Conservation (phyloP, 345 rosid genomes). For the Moringa oleifera region DNA sequence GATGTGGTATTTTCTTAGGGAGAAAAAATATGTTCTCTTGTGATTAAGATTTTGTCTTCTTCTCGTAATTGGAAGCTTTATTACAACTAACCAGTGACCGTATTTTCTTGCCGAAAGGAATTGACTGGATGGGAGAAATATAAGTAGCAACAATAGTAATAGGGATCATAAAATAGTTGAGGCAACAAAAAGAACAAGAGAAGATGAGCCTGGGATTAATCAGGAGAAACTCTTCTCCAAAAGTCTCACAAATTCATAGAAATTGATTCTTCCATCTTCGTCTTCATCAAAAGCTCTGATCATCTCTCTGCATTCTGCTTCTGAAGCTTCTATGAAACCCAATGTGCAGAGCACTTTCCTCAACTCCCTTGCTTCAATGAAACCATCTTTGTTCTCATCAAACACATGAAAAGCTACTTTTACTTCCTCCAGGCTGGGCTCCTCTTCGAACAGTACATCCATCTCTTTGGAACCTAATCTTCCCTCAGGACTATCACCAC, state of each 20-base stretch:
- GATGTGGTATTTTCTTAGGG: too few relatives aligned
- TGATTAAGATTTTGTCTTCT: too few relatives aligned
- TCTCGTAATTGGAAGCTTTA: too few relatives aligned
- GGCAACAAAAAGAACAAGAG: too few relatives aligned
- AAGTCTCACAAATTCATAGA: conserved; percentile 44
- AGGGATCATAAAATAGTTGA: too few relatives aligned
- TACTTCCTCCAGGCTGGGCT: conserved; percentile 33
- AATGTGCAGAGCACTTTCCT: conserved; percentile 30
- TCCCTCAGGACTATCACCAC: not conserved
- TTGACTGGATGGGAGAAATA: too few relatives aligned
- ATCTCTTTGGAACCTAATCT: conserved; percentile 25
- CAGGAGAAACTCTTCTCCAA: conserved; percentile 36
- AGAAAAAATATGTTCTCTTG: too few relatives aligned
- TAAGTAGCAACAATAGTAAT: too few relatives aligned
- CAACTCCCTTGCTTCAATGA: conserved; percentile 55
- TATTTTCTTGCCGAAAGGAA: too few relatives aligned
- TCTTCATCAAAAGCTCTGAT: conserved; percentile 43
- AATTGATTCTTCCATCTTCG: conserved; percentile 48
- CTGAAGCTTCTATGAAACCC: conserved; percentile 33
- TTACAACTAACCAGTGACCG: too few relatives aligned
- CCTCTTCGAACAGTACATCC: conserved; percentile 32
- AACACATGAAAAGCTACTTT: conserved; percentile 49
- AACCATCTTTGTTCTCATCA: conserved; percentile 62
- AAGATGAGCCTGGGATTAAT: too few relatives aligned
- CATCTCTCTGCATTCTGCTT: conserved; percentile 52